Evolutionary conservation across 73 alveolate genomes (phyloP).

Genomic region (Tetrahymena borealis): DNA sequence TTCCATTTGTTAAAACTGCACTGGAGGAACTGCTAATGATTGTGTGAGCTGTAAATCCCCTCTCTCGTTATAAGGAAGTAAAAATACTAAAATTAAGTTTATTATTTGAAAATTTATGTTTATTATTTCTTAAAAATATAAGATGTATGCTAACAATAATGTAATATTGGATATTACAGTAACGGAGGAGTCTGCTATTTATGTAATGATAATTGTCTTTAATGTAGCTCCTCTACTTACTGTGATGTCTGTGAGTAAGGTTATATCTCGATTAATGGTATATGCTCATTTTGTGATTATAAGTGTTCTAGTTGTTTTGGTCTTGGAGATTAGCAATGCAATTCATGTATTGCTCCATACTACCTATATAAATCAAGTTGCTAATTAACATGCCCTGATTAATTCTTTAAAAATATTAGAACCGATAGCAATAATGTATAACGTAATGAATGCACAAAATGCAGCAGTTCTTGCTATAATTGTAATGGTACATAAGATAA

Average conservation of each 20-base stretch:
- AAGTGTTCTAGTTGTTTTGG: neutral
- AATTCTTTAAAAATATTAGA: neutral
- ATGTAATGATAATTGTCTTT: neutral
- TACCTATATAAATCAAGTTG: neutral
- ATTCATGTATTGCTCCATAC: neutral
- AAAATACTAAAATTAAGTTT: too few relatives aligned
- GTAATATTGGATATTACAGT: neutral
- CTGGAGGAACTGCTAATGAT: neutral
- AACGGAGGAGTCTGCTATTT: neutral
- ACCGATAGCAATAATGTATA: neutral
- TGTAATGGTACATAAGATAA: neutral
- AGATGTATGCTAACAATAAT: neutral
- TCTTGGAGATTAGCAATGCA: neutral
- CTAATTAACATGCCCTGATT: neutral
- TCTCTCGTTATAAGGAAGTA: neutral
- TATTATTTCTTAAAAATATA: too few relatives aligned
- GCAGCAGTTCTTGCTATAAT: neutral
- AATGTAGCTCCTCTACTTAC: neutral
- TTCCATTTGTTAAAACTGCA: neutral
- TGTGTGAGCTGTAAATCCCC: neutral
- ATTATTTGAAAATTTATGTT: too few relatives aligned
- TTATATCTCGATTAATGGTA: neutral
- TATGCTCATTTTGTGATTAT: neutral
- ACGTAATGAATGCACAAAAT: neutral
- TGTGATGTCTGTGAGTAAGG: neutral